phyloP scores from a whole-genome alignment of 805 yeast genomes.

The Cyberlindnera veronae region DNA sequence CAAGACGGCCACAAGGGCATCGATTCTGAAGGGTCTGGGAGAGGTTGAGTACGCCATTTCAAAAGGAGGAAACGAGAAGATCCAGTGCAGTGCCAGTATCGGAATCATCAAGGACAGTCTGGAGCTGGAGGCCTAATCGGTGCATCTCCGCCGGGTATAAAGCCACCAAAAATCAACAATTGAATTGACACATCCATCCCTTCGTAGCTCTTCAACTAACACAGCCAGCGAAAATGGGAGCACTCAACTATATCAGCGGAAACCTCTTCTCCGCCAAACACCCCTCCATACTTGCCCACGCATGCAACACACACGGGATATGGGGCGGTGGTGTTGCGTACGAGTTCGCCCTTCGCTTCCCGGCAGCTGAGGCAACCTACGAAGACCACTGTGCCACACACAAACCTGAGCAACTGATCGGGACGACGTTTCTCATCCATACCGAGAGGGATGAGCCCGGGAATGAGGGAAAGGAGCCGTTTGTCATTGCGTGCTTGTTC shows the following conservation, averaged over 20 bases:
- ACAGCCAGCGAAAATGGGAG: neutral
- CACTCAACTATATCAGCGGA: conserved; percentile 46
- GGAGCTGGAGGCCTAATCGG: conserved; percentile 29
- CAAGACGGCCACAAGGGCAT: conserved; percentile 55
- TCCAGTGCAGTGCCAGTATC: conserved; percentile 86
- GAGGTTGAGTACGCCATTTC: conserved; percentile 91
- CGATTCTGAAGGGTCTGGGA: conserved; percentile 65
- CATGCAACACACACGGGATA: conserved; percentile 72
- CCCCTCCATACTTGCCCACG: conserved; percentile 60
- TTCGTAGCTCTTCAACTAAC: too few species aligned
- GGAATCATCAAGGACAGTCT: conserved; percentile 68
- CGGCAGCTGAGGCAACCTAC: conserved; percentile 52
- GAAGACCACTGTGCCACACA: conserved; percentile 23
- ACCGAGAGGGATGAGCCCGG: conserved; percentile 32
- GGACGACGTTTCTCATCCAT: conserved; percentile 48
- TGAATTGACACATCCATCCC: neutral
- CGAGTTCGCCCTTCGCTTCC: conserved; percentile 50
- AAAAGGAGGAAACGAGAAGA: conserved; percentile 87
- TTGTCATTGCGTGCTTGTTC: conserved; percentile 59
- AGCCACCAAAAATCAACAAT: neutral
- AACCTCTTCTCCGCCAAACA: conserved; percentile 44
- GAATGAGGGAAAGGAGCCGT: conserved; percentile 24
- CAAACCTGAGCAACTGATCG: conserved; percentile 40
- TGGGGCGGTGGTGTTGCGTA: conserved; percentile 89
- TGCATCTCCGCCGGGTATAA: neutral